Base-by-base conservation (phyloP, 140 eudicot species). In the Flaveria floridana region DNA sequence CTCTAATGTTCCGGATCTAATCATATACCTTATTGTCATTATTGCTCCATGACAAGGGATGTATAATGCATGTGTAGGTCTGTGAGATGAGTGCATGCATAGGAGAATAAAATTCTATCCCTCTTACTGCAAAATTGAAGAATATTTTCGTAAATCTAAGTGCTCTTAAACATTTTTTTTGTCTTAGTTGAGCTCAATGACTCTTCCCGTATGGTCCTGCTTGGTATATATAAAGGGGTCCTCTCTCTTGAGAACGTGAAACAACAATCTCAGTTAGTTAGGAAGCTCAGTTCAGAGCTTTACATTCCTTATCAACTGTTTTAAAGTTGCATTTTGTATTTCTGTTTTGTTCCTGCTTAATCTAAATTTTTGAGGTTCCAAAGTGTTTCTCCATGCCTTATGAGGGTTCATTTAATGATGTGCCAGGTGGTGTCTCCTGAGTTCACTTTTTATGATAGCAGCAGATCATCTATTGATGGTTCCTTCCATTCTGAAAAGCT, bases 391-490 rank as follows among this genome's bases (percentile, higher is more conserved):
- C 71, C 26, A 13, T 73, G 8, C 44, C 73, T 80, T 63, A 81
- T 74, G 25, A 74, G 78, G 70, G 71, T 21, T 69, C 20, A 30
- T 63, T 79, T 68, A n/a, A 44, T 78, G 15, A 71, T 76, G 18
- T 72, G 58, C 30, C 85, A 92, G 98, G 96, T 93, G 82, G 91
- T 94, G 78, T 94, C 96, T 82, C 99, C 97, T 3, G 99, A 94
- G 78, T 86, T 94, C 78, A 94, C 96, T 48, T 94, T 94, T 80
- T 94, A 85, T 77, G 99, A 94, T 86, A 91, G 96, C 75, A 88
- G 95, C 55, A 90, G 89, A 82, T 85, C 97, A 75, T 88, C 89
- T 76, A 83, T 86, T 37, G 97, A 86, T 79, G 91, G 94, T 84
- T 86, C 91, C n/a, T 77, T 82, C 12, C 84, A 82, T 74, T 89